Evolutionary conservation across 257 asterid species (phyloP).

Genomic region (Penstemon barbatus): DNA sequence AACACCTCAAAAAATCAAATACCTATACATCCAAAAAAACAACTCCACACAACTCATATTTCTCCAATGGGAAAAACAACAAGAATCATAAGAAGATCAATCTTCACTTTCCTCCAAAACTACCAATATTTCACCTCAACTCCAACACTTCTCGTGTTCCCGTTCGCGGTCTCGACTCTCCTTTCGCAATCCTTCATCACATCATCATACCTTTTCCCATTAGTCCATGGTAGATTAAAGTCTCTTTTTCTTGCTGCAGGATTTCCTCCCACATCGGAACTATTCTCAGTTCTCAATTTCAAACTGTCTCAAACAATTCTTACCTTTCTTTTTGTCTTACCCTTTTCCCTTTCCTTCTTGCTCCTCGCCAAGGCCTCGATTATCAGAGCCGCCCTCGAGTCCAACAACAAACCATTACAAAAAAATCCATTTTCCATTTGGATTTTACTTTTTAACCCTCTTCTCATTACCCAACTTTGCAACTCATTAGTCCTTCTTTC

Average conservation of each 20-base stretch:
- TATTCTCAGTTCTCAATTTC: conserved; percentile 46
- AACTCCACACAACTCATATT: conserved; percentile 19
- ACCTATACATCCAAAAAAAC: conserved; percentile 17
- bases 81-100: conserved; percentile 58
- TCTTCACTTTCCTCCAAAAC: conserved; percentile 63
- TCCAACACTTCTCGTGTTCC: conserved; percentile 59
- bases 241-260: conserved; percentile 69
- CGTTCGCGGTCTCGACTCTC: conserved; percentile 66
- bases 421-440: conserved; percentile 22
- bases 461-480: conserved; percentile 56
- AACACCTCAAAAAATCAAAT: background rate
- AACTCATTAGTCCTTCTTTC: conserved; percentile 47
- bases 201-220: conserved; percentile 35
- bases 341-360: conserved; percentile 49
- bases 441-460: conserved; percentile 43
- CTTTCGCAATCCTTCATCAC: conserved; percentile 50
- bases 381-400: conserved; percentile 22
- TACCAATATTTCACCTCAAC: conserved; percentile 59
- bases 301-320: conserved; percentile 64
- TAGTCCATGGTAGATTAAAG: conserved; percentile 39
- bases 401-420: conserved; percentile 13
- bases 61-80: conserved; percentile 47
- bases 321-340: conserved; percentile 33
- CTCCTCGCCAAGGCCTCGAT: conserved; percentile 57
- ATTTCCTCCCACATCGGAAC: conserved; percentile 52